Evolutionary conservation across 83 land plant genomes (phyloP).

Genomic region (Picea abies): DNA sequence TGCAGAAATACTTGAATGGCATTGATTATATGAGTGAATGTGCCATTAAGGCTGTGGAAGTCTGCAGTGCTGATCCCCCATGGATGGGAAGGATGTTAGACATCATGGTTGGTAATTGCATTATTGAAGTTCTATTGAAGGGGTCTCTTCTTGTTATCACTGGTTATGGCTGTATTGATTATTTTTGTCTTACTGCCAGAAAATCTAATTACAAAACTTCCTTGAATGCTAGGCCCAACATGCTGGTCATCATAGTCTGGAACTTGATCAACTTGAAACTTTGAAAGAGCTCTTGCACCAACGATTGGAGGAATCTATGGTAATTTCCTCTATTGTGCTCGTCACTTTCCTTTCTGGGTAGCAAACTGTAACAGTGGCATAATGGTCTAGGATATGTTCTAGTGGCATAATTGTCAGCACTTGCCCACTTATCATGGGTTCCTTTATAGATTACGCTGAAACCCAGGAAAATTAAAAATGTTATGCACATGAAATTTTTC

Average conservation of each 20-base stretch:
- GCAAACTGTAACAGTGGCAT: background rate
- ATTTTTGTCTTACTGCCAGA: background rate
- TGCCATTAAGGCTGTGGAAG: background rate
- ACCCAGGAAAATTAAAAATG: background rate
- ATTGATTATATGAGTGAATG: conserved; percentile 2
- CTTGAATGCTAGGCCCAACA: conserved; percentile 10
- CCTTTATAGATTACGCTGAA: background rate
- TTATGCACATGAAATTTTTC: background rate
- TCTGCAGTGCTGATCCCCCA: conserved; percentile 10
- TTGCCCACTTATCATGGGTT: background rate
- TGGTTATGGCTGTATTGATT: background rate
- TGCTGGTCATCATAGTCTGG: conserved; percentile 6
- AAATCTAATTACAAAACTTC: background rate
- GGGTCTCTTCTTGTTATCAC: background rate
- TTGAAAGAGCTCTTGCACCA: background rate
- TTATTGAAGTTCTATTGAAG: background rate
- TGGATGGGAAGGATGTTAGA: conserved; percentile 17
- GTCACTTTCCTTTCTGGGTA: background rate
- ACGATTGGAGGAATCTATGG: conserved; percentile 5
- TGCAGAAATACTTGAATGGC: conserved; percentile 11
- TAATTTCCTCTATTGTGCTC: background rate
- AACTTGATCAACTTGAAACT: background rate
- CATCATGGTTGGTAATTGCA: conserved; percentile 13
- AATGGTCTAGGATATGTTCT: background rate
- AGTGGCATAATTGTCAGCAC: background rate